phyloP scores from a whole-genome alignment of 2,329 filamentous ascomycete species.

The Beauveria rudraprayagi region DNA sequence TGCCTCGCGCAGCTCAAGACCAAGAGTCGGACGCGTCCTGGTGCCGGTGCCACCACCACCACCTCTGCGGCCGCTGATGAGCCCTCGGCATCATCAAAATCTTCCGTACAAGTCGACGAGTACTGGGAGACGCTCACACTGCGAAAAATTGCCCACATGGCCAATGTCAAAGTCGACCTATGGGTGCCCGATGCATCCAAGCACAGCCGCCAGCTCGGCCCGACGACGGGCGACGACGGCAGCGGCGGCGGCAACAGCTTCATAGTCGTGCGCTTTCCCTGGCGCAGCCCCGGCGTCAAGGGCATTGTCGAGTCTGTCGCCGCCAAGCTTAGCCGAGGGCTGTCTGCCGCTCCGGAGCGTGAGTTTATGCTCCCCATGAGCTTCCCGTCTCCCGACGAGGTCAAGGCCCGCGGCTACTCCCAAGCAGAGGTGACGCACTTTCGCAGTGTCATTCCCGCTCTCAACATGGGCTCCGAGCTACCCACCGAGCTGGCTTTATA shows the following conservation, averaged over 20 bases:
- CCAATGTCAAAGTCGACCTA: slow-evolving; percentile 58
- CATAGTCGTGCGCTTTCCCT: slow-evolving; percentile 60
- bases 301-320: slow-evolving; percentile 37
- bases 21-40: background rate
- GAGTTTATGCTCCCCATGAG: slow-evolving; percentile 60
- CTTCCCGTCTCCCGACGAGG: slow-evolving; percentile 49
- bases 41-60: background rate
- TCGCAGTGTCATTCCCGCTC: slow-evolving; percentile 46
- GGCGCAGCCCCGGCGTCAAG: slow-evolving; percentile 39
- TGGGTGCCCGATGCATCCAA: slow-evolving; percentile 61
- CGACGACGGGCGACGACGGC: slow-evolving; percentile 22
- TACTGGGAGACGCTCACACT: slow-evolving; percentile 65
- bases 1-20: slow-evolving; percentile 62
- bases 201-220: slow-evolving; percentile 41
- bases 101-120: background rate
- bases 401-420: slow-evolving; percentile 49
- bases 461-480: slow-evolving; percentile 51
- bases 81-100: background rate
- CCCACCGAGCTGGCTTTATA: slow-evolving; percentile 56
- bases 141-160: slow-evolving; percentile 60
- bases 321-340: slow-evolving; percentile 44
- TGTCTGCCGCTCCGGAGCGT: slow-evolving; percentile 46
- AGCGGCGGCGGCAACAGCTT: slow-evolving; percentile 28
- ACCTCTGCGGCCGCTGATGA: background rate
- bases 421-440: slow-evolving; percentile 58